phyloP scores from a whole-genome alignment of 306 rosid genomes.

The Sicyos edulis region DNA sequence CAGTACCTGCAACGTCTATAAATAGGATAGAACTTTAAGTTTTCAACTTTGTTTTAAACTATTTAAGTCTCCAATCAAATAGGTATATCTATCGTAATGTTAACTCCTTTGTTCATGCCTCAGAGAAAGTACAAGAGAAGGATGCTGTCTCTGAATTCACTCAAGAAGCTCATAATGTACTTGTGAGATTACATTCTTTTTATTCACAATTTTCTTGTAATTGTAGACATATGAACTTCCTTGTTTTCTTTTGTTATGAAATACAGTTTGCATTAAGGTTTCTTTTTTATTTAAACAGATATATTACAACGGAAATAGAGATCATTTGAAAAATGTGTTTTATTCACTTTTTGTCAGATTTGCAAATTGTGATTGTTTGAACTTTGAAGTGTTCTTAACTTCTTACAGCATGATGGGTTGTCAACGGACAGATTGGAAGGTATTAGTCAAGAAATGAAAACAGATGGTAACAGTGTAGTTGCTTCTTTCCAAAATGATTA shows the following conservation, averaged over 20 bases:
- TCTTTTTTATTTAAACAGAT: neutral
- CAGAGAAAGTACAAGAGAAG: conserved; percentile 27
- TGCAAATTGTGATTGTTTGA: conserved; percentile 26
- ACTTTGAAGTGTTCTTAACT: conserved; percentile 44
- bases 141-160: conserved; percentile 25
- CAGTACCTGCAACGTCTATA: conserved; percentile 14
- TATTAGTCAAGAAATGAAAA: conserved; percentile 26
- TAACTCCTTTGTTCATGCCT: conserved; percentile 30
- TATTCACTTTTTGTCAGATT: neutral
- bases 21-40: conserved; percentile 14
- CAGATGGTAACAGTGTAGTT: conserved; percentile 29
- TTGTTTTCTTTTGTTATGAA: neutral
- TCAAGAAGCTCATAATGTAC: conserved; percentile 29
- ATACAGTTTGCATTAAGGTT: neutral
- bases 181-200: conserved; percentile 37
- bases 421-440: conserved; percentile 31
- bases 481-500: conserved; percentile 29
- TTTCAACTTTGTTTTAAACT: neutral
- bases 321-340: neutral
- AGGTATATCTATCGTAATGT: conserved; percentile 26
- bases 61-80: conserved; percentile 32
- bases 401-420: conserved; percentile 63
- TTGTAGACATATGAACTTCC: conserved; percentile 2
- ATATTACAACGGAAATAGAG: neutral
- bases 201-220: neutral